Evolutionary conservation across 345 rosid species (phyloP), one percentile per base, ranked within the genome.

Genomic region (Pugionium cornutum): DNA sequence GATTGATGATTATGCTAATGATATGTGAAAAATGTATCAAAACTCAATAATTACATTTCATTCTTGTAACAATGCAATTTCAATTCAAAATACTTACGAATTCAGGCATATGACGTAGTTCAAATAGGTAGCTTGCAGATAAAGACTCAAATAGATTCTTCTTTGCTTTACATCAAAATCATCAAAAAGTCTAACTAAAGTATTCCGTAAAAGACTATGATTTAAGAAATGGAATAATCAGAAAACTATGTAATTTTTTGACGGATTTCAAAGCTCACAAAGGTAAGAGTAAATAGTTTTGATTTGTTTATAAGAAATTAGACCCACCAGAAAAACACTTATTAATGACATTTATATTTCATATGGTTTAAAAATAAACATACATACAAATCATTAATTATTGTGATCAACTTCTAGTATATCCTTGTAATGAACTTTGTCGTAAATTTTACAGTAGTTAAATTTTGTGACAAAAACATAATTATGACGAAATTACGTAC

Each of bases 91-190:
- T 37, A 27, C 31, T 9, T 40, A 63, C 58, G 45, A 64, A 7
- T 31, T 71, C 11, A 36, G 33, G 50, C 37, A 70, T 10, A 18
- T 18, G 18, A 42, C 59, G 60, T 64, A 50, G 46, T 71, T 47
- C 49, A 58, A 18, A 18, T 18, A 18, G 18, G 18, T 18, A 54
- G 46, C 77, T 67, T 67, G 73, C 61, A 40, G 73, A 67, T 53
- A 74, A 67, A 67, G 77, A 32, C 48, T 67, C 59, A 62, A 67
- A 67, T 9, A 74, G 63, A 67, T 74, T 74, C 73, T 54, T 48
- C 64, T 51, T 53, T 74, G 69, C 77, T 74, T 74, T 74, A 74
- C 65, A 74, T 74, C 69, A 67, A 74, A 74, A 74, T 74, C 73
- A 74, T 74, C 58, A 74, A 74, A 73, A 74, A 62, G 68, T 47